Conservation (phyloP, 2,329 filamentous ascomycete genomes). For the Gaeumannomyces sp. region DNA sequence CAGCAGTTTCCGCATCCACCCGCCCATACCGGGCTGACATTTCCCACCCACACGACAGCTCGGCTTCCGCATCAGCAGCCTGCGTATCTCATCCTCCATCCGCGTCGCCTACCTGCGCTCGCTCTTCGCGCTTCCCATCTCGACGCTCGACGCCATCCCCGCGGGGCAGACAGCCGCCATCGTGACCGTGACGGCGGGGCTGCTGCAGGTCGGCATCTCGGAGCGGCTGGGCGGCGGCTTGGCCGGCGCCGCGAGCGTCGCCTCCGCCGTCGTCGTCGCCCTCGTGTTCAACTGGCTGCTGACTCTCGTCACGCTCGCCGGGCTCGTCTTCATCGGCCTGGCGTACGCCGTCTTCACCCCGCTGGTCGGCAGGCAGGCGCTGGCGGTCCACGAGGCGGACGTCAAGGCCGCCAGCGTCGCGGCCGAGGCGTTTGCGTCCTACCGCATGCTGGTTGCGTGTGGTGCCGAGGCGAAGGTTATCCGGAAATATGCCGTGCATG, state of each 20-base stretch:
- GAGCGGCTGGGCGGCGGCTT: conserved; percentile 42
- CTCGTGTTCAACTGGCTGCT: conserved; percentile 46
- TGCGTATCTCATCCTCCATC: conserved; percentile 53
- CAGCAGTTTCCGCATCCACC: not conserved
- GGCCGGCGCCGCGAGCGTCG: conserved; percentile 32
- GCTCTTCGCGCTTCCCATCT: conserved; percentile 59
- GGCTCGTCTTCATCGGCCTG: conserved; percentile 34
- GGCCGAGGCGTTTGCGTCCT: conserved; percentile 33
- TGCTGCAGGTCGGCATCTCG: conserved; percentile 55
- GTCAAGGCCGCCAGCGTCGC: conserved; percentile 30
- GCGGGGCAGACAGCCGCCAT: conserved; percentile 54
- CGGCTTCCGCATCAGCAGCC: conserved; percentile 52
- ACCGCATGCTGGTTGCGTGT: conserved; percentile 37
- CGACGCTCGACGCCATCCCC: conserved; percentile 58
- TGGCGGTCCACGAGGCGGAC: conserved; percentile 30
- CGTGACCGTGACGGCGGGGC: conserved; percentile 58
- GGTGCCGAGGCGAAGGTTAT: conserved; percentile 32
- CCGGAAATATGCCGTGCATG: conserved; percentile 28
- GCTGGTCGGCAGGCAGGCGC: conserved; percentile 25
- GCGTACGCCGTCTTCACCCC: conserved; percentile 27
- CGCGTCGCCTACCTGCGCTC: conserved; percentile 57
- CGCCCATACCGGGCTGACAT: not conserved
- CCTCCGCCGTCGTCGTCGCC: conserved; percentile 42
- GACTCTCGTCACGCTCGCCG: conserved; percentile 42
- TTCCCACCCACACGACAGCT: conserved; percentile 26